Evolutionary conservation across 2,329 filamentous ascomycete species (phyloP).

Genomic region (Salinomyces thailandicus): DNA sequence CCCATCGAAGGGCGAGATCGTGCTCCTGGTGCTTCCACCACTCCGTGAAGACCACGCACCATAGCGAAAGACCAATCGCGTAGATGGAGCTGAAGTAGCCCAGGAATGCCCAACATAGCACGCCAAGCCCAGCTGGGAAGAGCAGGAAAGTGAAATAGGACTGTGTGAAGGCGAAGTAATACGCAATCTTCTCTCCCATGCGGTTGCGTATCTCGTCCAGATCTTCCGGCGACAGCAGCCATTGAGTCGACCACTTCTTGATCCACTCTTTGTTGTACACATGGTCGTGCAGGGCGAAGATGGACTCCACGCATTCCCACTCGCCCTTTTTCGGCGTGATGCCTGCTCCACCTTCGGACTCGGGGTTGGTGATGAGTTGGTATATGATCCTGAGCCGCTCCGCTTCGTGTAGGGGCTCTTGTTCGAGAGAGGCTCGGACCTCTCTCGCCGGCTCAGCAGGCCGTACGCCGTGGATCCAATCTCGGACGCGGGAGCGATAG

Average conservation of each 20-base stretch:
- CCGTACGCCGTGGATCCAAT: slow-evolving; percentile 87
- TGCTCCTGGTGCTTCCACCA: slow-evolving; percentile 92
- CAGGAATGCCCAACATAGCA: slow-evolving; percentile 68
- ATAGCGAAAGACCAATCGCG: slow-evolving; percentile 67
- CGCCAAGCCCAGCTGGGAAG: slow-evolving; percentile 70
- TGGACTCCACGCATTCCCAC: slow-evolving; percentile 40
- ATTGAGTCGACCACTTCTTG: slow-evolving; percentile 41
- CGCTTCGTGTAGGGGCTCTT: slow-evolving; percentile 73
- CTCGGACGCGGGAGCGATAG: slow-evolving; percentile 70
- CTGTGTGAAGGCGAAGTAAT: slow-evolving; percentile 91
- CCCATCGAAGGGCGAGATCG: slow-evolving; percentile 80
- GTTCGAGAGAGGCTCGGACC: slow-evolving; percentile 54
- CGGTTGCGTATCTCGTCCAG: slow-evolving; percentile 41
- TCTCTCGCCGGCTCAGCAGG: slow-evolving; percentile 65
- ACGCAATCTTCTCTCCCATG: slow-evolving; percentile 59
- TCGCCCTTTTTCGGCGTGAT: slow-evolving; percentile 42
- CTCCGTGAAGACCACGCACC: slow-evolving; percentile 83
- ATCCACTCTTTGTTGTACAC: slow-evolving; percentile 44
- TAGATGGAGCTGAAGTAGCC: slow-evolving; percentile 77
- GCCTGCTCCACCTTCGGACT: slow-evolving; percentile 39
- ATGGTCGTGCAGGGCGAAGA: slow-evolving; percentile 42
- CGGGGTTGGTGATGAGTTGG: slow-evolving; percentile 51
- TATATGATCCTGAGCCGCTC: slow-evolving; percentile 83
- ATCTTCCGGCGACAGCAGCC: slow-evolving; percentile 37
- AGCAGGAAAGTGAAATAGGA: slow-evolving; percentile 78